A percentile compares a stretch with the other conserved stretches of the same genome.
phyloP scores from a whole-genome alignment of 2,329 filamentous ascomycete genomes.

The Clonostachys solani region DNA sequence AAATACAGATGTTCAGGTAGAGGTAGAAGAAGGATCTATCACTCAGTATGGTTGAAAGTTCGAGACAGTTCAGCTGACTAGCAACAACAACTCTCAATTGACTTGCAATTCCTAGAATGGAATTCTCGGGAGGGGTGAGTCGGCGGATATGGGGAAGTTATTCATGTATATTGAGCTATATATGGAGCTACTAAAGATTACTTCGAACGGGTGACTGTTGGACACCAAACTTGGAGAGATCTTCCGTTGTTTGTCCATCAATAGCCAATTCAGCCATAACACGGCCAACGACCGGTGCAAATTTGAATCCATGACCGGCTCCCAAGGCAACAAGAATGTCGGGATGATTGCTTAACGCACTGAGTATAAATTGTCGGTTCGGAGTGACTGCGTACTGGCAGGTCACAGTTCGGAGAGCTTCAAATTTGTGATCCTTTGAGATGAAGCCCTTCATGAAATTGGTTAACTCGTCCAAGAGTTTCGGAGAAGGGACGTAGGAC shows the following conservation, averaged over 20 bases:
- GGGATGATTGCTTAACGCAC: constrained; percentile 6
- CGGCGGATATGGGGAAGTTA: too few species aligned
- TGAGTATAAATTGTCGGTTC: constrained; percentile 13
- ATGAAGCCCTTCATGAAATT: neutral
- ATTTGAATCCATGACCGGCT: constrained; percentile 15
- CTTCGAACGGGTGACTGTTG: neutral
- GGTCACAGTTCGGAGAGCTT: constrained; percentile 11
- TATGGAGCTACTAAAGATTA: too few species aligned
- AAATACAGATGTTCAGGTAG: too few species aligned
- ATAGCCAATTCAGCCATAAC: constrained; percentile 15
- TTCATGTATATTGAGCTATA: too few species aligned
- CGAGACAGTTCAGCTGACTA: too few species aligned
- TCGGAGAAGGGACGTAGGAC: constrained; percentile 5
- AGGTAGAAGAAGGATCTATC: too few species aligned
- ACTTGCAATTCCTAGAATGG: too few species aligned
- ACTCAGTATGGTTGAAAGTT: too few species aligned
- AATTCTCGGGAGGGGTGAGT: too few species aligned
- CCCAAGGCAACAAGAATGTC: constrained; percentile 12
- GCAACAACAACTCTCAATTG: too few species aligned
- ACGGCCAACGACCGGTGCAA: constrained; percentile 14
- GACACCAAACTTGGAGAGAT: constrained; percentile 10
- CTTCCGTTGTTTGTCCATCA: constrained; percentile 10
- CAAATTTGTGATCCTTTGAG: neutral
- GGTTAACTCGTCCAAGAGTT: neutral
- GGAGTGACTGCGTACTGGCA: constrained; percentile 17